Base-by-base conservation (phyloP, 2,329 filamentous ascomycete species). In the Pyrenophora seminiperda region DNA sequence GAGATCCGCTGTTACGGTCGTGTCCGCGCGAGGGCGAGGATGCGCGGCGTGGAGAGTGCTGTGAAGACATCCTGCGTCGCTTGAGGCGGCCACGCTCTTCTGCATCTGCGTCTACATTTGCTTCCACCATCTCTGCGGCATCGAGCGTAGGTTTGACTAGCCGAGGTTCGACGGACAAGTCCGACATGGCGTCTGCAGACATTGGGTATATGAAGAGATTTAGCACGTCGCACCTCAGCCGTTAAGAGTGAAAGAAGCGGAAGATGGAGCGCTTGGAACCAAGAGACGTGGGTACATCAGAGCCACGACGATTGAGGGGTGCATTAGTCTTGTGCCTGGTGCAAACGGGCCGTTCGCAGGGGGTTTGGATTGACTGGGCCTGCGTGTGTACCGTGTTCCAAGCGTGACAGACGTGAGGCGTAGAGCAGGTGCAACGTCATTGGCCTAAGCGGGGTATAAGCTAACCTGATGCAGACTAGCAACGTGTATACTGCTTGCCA, bases 81-180 rank as follows among this genome's bases (percentile, higher is more conserved):
- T 71, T 70, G 18, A 69, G 60, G 27, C 67, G 66, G 20, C 68
- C 68, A n/a, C 68, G 65, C 29, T 67, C 64, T 45, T 64, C 62
- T 38, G 41, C 49, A 13, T 60, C 72, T 54, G 54, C 51, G 19
- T 63, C 61, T 38, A 41, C 47, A 13, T 60, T 72, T 53, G 79
- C 76, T 52, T 72, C 65, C 33, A 66, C 67, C 24, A 76, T 68
- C 20, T 69, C 77, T 31, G 66, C 68, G 10, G 72, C 71, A 20
- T 73, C 68, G 14, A 73, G 75, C 6, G 73, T 64, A 37, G 78
- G 77, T 15, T 65, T 75, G 15, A 22, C 31, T 41, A 29, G 11
- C 14, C 19, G 20, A 14, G 34, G 22, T 27, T 42, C 45, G 15
- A 14, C 46, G 24, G 44, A 38, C 11, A 32, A 19, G 20, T 47